Percentiles rank a stretch among this genome's conserved stretches.
phyloP scores from a whole-genome alignment of 192 early-diverging fungal genomes.

The Backusella parvicylindrica region DNA sequence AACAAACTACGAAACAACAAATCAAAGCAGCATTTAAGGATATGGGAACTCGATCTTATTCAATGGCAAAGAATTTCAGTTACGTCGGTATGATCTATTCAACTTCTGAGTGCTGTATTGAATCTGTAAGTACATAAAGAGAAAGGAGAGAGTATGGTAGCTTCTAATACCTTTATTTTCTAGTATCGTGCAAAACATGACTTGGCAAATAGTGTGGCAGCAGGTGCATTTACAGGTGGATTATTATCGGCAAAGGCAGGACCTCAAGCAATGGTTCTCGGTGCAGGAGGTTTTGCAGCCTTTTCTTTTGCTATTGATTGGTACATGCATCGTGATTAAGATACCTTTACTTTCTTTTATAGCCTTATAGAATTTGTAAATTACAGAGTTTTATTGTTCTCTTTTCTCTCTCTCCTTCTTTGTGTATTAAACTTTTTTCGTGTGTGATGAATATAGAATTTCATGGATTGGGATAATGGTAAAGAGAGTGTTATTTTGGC shows the following conservation, averaged over 20 bases:
- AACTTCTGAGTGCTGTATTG: slow-evolving; percentile 92
- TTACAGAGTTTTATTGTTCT: background rate
- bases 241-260: slow-evolving; percentile 73
- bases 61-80: slow-evolving; percentile 92
- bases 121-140: slow-evolving; percentile 56
- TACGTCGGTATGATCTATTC: slow-evolving; percentile 90
- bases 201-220: slow-evolving; percentile 81
- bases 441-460: background rate
- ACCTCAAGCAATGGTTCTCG: slow-evolving; percentile 68
- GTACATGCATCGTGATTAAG: slow-evolving; percentile 67
- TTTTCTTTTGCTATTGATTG: slow-evolving; percentile 92
- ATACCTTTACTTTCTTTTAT: background rate
- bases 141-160: too few species aligned
- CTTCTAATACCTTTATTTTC: too few species aligned
- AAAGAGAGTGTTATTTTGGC: background rate
- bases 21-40: slow-evolving; percentile 81
- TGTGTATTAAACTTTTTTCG: background rate
- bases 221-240: slow-evolving; percentile 93
- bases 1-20: slow-evolving; percentile 80
- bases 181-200: slow-evolving; percentile 95
- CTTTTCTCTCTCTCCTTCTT: background rate
- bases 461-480: background rate
- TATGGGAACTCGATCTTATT: slow-evolving; percentile 78
- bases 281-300: slow-evolving; percentile 92
- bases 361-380: background rate